A percentile compares a stretch with the other conserved stretches of the same genome.
Conservation (phyloP, 164 flowering plant species). For the Chimonanthus praecox region DNA sequence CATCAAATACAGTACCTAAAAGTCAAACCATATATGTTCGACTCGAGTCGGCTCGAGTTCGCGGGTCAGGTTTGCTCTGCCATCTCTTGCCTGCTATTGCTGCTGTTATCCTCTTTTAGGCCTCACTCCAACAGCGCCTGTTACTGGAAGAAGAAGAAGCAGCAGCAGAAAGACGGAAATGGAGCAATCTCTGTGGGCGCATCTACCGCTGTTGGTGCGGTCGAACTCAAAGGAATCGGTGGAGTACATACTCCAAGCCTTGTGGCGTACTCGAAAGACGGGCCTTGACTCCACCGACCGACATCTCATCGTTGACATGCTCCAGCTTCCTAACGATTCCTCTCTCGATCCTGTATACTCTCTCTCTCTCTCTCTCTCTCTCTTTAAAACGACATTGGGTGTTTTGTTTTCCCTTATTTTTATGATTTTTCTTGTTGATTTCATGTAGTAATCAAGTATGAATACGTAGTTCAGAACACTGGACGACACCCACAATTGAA, state of each 20-base stretch:
- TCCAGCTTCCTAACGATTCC: constrained; percentile 45
- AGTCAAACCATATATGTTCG: too few species aligned
- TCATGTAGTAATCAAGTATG: background rate
- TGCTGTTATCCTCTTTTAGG: too few species aligned
- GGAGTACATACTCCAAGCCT: constrained; percentile 60
- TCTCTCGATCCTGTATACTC: constrained; percentile 64
- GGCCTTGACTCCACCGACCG: constrained; percentile 70
- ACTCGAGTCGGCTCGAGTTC: too few species aligned
- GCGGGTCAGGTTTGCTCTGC: too few species aligned
- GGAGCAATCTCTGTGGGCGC: constrained; percentile 58
- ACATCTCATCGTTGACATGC: constrained; percentile 41
- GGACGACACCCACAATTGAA: too few species aligned
- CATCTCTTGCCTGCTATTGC: too few species aligned
- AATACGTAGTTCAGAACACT: too few species aligned
- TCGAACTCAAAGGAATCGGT: constrained; percentile 63
- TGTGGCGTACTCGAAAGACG: constrained; percentile 69
- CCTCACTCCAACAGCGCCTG: too few species aligned
- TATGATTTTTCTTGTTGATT: background rate
- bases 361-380: background rate
- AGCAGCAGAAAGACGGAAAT: constrained; percentile 2
- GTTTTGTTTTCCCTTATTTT: background rate
- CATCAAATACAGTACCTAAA: too few species aligned
- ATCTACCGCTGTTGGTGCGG: constrained; percentile 60
- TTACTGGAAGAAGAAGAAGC: background rate
- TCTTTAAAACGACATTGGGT: background rate